These are phyloP conservation scores for Leccinum solheimii DNA, from an alignment of 1,284 basidiomycete species.

Conservation along the genomic window DNA sequence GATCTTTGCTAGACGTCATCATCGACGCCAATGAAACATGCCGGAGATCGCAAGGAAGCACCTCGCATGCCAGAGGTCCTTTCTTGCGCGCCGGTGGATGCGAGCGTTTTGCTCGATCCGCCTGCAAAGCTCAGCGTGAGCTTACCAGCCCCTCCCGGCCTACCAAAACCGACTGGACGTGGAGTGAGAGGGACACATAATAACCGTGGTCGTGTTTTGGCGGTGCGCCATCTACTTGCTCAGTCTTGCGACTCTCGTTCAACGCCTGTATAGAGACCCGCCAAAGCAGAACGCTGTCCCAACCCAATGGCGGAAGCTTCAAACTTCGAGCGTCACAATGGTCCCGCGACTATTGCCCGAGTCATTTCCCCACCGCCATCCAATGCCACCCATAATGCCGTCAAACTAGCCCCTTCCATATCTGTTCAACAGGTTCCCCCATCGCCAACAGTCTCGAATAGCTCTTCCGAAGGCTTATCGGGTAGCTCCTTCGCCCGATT, in stretches of 20 bases:
- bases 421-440: constrained; percentile 3
- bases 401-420: constrained; percentile 14
- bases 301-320: not conserved
- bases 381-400: not conserved
- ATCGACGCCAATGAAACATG: constrained; percentile 5
- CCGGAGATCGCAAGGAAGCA: not conserved
- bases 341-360: not conserved
- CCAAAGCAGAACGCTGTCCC: not conserved
- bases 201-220: not conserved
- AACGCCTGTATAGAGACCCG: constrained; percentile 9
- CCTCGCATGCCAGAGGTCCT: constrained; percentile 1
- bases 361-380: constrained; percentile 14
- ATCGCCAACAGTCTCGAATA: constrained; percentile 16
- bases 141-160: constrained; percentile 18
- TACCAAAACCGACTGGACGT: constrained; percentile 8
- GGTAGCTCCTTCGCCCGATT: constrained; percentile 9
- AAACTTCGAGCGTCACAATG: constrained; percentile 9
- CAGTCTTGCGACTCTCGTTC: not conserved
- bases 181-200: not conserved
- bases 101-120: not conserved
- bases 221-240: constrained; percentile 7
- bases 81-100: not conserved
- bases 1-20: constrained; percentile 9
- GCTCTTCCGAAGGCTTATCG: constrained; percentile 25
- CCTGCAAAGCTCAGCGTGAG: not conserved